Evolutionary conservation across 371 early-diverging fungal species (phyloP).

Genomic region (Chytridium lagenaria): DNA sequence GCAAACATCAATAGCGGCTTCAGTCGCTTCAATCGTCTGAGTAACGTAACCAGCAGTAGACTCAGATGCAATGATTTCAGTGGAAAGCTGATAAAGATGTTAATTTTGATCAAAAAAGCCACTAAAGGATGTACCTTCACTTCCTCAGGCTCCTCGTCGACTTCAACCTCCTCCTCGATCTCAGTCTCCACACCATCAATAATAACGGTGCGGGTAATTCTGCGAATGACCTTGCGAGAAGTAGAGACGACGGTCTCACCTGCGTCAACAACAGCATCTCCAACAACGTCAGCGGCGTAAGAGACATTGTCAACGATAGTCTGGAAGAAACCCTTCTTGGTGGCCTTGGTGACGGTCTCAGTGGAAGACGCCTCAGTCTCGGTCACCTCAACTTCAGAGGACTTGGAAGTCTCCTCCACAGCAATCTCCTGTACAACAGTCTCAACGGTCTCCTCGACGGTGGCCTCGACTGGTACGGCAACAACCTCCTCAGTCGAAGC

Average conservation of each 20-base stretch:
- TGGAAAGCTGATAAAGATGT: too few relatives aligned
- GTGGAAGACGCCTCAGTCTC: background rate
- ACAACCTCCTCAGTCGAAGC: background rate
- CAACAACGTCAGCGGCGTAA: background rate
- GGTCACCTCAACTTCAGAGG: background rate
- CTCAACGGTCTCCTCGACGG: background rate
- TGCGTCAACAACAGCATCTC: constrained; percentile 1
- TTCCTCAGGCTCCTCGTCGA: background rate
- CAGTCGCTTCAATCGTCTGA: too few relatives aligned
- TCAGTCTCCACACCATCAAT: constrained; percentile 5
- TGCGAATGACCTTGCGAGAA: constrained; percentile 1
- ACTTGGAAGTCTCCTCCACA: too few relatives aligned
- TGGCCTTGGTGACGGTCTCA: background rate
- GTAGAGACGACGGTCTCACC: constrained; percentile 9
- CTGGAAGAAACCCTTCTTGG: background rate
- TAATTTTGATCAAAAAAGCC: background rate
- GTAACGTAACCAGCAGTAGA: too few relatives aligned
- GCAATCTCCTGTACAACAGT: too few relatives aligned
- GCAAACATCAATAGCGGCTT: too few relatives aligned
- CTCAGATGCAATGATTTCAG: too few relatives aligned
- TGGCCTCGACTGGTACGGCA: background rate
- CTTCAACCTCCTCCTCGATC: constrained; percentile 4
- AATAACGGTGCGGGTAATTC: background rate
- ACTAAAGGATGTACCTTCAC: background rate
- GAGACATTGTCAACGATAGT: background rate